Conservation (phyloP, 2,329 filamentous ascomycete genomes). For the Incumbomyces delicatus region DNA sequence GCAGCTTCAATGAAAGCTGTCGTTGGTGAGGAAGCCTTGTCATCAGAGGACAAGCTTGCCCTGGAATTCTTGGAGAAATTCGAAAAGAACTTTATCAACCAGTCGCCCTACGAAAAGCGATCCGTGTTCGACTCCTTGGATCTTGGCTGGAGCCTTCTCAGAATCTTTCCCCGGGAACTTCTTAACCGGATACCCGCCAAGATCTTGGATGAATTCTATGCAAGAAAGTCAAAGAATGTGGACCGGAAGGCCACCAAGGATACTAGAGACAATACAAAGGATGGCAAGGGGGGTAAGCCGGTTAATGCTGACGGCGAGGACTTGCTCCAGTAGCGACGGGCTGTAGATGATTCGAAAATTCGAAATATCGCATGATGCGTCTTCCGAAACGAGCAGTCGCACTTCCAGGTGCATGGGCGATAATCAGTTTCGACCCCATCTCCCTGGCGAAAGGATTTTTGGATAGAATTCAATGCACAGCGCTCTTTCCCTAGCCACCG, state of each 20-base stretch:
- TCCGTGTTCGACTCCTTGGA: constrained; percentile 90
- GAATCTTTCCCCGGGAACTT: constrained; percentile 95
- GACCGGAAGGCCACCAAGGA: constrained; percentile 32
- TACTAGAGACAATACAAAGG: constrained; percentile 33
- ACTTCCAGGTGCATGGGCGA: no score
- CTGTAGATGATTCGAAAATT: no score
- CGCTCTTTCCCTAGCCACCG: no score
- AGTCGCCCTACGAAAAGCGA: constrained; percentile 85
- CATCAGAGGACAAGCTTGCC: constrained; percentile 91
- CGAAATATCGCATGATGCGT: no score
- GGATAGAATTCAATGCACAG: no score
- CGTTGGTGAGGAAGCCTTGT: constrained; percentile 94
- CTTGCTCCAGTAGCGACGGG: background rate
- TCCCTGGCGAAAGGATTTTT: no score
- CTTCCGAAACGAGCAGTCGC: no score
- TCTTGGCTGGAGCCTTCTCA: constrained; percentile 87
- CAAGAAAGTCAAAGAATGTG: constrained; percentile 28
- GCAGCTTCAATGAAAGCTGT: constrained; percentile 97
- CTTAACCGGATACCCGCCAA: constrained; percentile 90
- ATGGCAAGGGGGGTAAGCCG: constrained; percentile 18
- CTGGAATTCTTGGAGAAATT: constrained; percentile 98
- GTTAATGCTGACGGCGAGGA: constrained; percentile 15
- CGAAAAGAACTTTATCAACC: constrained; percentile 85
- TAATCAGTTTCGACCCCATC: no score
- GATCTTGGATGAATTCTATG: constrained; percentile 73